A percentile compares a stretch with the other conserved stretches of the same genome.
These are phyloP conservation scores for Hydnomerulius pinastri DNA, from an alignment of 768 basidiomycete species.

Conservation along the genomic window DNA sequence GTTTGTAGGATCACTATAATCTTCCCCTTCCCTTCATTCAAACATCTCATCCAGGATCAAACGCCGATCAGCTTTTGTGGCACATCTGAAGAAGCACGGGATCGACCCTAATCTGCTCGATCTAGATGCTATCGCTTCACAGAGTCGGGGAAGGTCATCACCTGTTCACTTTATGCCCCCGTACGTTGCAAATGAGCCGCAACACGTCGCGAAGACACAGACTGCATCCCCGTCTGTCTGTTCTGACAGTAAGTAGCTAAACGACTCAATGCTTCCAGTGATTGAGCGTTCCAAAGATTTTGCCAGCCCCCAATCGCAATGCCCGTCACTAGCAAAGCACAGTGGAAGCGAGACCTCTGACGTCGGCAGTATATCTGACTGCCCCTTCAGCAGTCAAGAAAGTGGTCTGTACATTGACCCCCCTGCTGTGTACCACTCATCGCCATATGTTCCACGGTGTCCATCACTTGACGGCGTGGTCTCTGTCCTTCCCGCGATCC, in stretches of 20 bases:
- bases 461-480: constrained; percentile 2
- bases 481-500: background rate
- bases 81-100: constrained; percentile 56
- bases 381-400: constrained; percentile 5
- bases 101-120: constrained; percentile 26
- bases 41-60: constrained; percentile 50
- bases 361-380: constrained; percentile 6
- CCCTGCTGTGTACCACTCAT: background rate
- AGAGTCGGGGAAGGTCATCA: constrained; percentile 8
- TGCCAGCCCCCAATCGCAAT: constrained; percentile 1
- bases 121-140: constrained; percentile 24
- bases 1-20: constrained; percentile 29
- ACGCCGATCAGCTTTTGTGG: constrained; percentile 57
- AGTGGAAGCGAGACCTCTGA: background rate
- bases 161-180: constrained; percentile 15
- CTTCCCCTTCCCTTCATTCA: background rate
- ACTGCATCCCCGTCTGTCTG: constrained; percentile 8
- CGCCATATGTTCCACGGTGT: background rate
- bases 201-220: constrained; percentile 3
- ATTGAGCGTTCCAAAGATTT: constrained; percentile 13
- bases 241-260: constrained; percentile 15
- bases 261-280: background rate
- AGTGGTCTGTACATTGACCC: constrained; percentile 1
- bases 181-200: background rate
- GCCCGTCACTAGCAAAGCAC: background rate